These are phyloP conservation scores for Saksenaea oblongispora DNA, from an alignment of 371 early-diverging fungal species.

Conservation along the genomic window DNA sequence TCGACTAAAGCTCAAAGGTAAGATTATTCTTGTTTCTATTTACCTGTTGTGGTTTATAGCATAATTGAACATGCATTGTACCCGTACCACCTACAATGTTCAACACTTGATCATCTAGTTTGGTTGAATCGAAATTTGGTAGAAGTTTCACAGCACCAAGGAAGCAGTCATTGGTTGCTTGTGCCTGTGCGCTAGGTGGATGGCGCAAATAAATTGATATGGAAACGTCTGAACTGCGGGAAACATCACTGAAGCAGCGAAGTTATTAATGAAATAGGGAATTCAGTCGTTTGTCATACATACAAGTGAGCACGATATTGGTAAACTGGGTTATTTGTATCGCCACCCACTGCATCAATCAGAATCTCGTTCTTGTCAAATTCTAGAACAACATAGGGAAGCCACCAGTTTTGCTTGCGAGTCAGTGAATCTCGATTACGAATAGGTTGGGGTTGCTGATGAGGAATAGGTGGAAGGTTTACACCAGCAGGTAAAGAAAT, in stretches of 20 bases:
- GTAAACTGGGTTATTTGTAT: conserved; percentile 77
- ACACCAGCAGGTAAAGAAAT: conserved; percentile 64
- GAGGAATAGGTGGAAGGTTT: conserved; percentile 43
- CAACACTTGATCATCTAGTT: conserved; percentile 40
- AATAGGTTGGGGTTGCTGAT: conserved; percentile 23
- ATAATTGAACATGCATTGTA: conserved; percentile 69
- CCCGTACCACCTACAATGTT: conserved; percentile 60
- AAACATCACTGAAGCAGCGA: conserved; percentile 76
- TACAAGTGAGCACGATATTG: conserved; percentile 89
- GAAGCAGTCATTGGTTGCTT: conserved; percentile 63
- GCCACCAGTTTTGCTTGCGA: conserved; percentile 74
- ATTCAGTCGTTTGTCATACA: conserved; percentile 31
- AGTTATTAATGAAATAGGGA: conserved; percentile 7
- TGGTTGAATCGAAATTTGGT: conserved; percentile 66
- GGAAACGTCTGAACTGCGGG: conserved; percentile 79
- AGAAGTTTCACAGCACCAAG: conserved; percentile 69
- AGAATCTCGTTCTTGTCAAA: conserved; percentile 94
- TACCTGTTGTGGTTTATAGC: conserved; percentile 70
- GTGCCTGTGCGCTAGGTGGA: conserved; percentile 47
- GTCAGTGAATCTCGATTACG: conserved; percentile 69
- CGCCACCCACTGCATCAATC: conserved; percentile 79
- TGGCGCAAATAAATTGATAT: conserved; percentile 84
- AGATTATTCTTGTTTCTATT: conserved; percentile 6
- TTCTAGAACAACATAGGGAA: conserved; percentile 89
- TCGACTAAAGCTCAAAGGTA: not conserved